A percentile compares a stretch with the other conserved stretches of the same genome.
These are phyloP conservation scores for Exophiala bonariae DNA, from an alignment of 2,329 filamentous ascomycete species.

Conservation along the genomic window DNA sequence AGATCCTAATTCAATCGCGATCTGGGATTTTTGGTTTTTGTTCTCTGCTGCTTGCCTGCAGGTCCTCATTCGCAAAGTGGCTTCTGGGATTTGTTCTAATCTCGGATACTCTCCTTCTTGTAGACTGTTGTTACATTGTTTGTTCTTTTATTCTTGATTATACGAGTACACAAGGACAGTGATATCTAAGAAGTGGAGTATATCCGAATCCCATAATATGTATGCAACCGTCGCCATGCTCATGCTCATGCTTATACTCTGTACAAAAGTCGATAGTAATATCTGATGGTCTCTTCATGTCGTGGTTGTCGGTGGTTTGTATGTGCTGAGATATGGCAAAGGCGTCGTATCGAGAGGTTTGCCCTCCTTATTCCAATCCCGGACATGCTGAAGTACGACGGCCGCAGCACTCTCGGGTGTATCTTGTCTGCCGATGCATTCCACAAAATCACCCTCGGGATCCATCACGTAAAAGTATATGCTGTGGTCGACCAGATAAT, in stretches of 20 bases:
- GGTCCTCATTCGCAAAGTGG: not conserved
- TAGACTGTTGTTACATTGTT: constrained; percentile 1
- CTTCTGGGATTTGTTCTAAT: not conserved
- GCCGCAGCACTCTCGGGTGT: constrained; percentile 81
- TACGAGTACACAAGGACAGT: constrained; percentile 8
- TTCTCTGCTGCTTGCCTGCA: too few species aligned
- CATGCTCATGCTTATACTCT: too few species aligned
- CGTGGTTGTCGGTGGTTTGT: constrained; percentile 3
- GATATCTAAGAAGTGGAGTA: constrained; percentile 18
- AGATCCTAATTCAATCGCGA: too few species aligned
- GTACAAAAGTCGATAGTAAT: too few species aligned
- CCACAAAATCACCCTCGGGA: constrained; percentile 95
- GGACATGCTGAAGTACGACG: constrained; percentile 83
- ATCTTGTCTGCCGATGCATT: constrained; percentile 92
- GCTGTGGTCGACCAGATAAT: constrained; percentile 97
- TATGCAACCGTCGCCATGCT: constrained; percentile 16
- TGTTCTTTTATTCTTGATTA: constrained; percentile 1
- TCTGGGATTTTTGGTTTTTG: constrained; percentile 8
- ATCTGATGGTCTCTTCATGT: constrained; percentile 5
- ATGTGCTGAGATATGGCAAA: constrained; percentile 20
- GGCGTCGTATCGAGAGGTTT: constrained; percentile 51
- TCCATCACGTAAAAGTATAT: constrained; percentile 99
- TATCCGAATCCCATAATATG: constrained; percentile 2
- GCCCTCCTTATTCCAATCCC: constrained; percentile 64
- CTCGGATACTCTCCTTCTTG: not conserved